A percentile compares a stretch with the other conserved stretches of the same genome.
These are phyloP conservation scores for Hypomontagnella submonticulosa DNA, from an alignment of 495 filamentous ascomycete species.

Conservation along the genomic window DNA sequence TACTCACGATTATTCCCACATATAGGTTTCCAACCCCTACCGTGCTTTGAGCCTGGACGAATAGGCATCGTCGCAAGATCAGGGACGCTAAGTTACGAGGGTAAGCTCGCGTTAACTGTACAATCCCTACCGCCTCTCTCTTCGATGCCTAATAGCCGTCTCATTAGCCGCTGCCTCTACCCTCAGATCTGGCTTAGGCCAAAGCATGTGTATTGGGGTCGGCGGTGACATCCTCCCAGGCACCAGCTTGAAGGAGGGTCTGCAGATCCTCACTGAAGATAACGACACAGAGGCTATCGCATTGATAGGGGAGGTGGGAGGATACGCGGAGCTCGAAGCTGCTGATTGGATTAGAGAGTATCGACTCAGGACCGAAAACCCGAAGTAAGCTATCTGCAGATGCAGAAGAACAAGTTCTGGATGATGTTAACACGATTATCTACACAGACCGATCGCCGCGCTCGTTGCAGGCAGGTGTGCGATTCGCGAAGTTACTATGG, in stretches of 20 bases:
- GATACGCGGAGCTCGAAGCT: conserved; percentile 80
- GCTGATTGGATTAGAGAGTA: conserved; percentile 84
- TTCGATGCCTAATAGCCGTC: conserved; percentile 5
- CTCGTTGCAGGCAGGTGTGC: conserved; percentile 78
- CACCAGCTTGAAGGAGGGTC: conserved; percentile 81
- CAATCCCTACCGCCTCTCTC: not conserved
- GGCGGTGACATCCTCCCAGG: conserved; percentile 88
- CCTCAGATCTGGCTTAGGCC: conserved; percentile 82
- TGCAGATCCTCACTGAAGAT: conserved; percentile 79
- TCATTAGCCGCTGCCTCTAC: conserved; percentile 77
- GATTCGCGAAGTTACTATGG: conserved; percentile 78
- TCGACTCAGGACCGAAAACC: conserved; percentile 63
- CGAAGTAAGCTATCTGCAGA: conserved; percentile 68
- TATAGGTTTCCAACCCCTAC: conserved; percentile 79
- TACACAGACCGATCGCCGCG: conserved; percentile 77
- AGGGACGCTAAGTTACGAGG: conserved; percentile 86
- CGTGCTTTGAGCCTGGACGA: conserved; percentile 76
- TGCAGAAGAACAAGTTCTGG: too few species aligned
- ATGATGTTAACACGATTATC: conserved; percentile 7
- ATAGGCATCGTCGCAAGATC: conserved; percentile 90
- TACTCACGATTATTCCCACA: not conserved
- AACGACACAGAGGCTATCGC: conserved; percentile 83
- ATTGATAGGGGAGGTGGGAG: conserved; percentile 89
- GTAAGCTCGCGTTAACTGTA: conserved; percentile 22
- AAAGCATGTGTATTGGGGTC: conserved; percentile 88